Evolutionary conservation across 2,329 filamentous ascomycete species (phyloP), one percentile per base, ranked within the genome.

Genomic region (Trichoderma sp.): DNA sequence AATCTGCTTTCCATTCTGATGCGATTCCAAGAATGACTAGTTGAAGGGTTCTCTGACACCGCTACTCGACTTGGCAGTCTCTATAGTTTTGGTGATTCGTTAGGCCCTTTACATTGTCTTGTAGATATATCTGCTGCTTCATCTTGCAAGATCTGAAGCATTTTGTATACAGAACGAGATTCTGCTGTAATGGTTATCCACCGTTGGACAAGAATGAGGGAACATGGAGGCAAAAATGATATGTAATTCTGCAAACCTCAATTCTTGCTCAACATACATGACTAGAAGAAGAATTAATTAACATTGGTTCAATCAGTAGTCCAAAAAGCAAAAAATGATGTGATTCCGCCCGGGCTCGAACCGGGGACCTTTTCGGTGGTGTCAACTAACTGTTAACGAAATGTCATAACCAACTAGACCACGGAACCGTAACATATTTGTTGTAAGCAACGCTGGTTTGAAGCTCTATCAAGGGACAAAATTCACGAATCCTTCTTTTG

Each of bases 11-110:
- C 73, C 83, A 83, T 83, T 81, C 80, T 82, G 79, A 77, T 71
- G 83, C 81, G 75, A 74, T 84, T 89, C 87, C 87, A 83, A 90
- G 75, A 89, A 77, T 63, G 80, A 87, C 74, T 32, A 37, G 59
- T 69, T 60, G 73, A 79, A 82, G 86, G 85, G 85, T 83, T 86
- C 86, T 90, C 87, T 90, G 87, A 89, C 81, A 83, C 84, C 84
- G 79, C 73, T 76, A 77, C 66, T 71, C 59, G 71, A 68, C 76
- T 77, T 74, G 66, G 72, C 70, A 72, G 70, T 69, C 71, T 74
- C 73, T 68, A 75, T 88, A 83, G 83, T 83, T 80, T 78, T 79
- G 84, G 85, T 82, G 80, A 83, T 85, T 89, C 87, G 86, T 89
- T 89, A 87, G 83, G 84, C 86, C 84, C 86, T 83, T 82, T 74